These are phyloP conservation scores for Trichomonas vaginalis DNA, from an alignment of 208 protist species.

Conservation along the genomic window DNA sequence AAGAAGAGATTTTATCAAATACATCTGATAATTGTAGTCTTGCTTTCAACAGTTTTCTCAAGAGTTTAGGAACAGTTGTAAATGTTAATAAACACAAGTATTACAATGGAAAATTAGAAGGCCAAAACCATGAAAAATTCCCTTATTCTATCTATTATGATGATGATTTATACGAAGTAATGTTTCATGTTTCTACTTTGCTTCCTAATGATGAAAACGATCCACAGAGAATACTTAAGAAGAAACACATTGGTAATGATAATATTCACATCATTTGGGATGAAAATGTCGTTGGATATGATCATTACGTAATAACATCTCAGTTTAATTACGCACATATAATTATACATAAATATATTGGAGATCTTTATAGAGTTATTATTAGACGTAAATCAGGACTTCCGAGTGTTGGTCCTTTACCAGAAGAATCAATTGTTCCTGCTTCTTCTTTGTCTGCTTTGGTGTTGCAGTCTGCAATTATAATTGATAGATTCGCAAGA, in stretches of 20 bases:
- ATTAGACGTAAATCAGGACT: not conserved
- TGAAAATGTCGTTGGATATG: not conserved
- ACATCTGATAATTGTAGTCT: not conserved
- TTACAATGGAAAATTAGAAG: not conserved
- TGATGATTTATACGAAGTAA: not conserved
- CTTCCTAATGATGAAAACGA: not conserved
- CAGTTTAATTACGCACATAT: not conserved
- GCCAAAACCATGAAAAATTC: not conserved
- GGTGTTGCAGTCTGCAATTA: not conserved
- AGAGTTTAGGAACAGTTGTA: not conserved
- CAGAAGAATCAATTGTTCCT: not conserved
- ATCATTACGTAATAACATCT: not conserved
- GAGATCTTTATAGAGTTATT: not conserved
- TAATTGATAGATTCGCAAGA: not conserved
- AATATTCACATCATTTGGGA: slow-evolving; percentile 9
- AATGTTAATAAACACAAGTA: not conserved
- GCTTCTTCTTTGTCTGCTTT: not conserved
- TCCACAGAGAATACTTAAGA: not conserved
- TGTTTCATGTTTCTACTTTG: not conserved
- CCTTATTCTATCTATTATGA: not conserved
- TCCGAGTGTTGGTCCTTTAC: not conserved
- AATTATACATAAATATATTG: not conserved
- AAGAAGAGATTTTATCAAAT: not conserved
- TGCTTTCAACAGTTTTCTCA: not conserved
- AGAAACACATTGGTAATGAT: slow-evolving; percentile 16